Evolutionary conservation across 352 stramenopile genomes (phyloP).

Genomic region (Globisporangium polare): DNA sequence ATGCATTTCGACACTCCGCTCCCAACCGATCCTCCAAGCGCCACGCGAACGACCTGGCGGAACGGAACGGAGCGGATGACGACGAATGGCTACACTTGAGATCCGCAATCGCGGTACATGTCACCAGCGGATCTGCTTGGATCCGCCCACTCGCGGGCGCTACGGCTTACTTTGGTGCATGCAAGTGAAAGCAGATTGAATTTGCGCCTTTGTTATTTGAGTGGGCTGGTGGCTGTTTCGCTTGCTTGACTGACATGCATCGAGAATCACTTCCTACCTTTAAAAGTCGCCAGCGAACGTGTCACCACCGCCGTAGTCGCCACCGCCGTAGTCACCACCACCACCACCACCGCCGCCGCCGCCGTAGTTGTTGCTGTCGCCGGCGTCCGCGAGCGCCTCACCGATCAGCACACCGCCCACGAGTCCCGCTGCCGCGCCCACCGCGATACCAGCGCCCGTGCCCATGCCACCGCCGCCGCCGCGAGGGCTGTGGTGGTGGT

Average conservation of each 20-base stretch:
- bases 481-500: conserved; percentile 13
- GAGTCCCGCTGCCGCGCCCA: conserved; percentile 17
- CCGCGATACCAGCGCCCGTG: conserved; percentile 14
- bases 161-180: no score
- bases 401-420: conserved; percentile 20
- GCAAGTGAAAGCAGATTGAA: not conserved
- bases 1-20: no score
- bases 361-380: conserved; percentile 10
- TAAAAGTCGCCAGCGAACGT: conserved; percentile 22
- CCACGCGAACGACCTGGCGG: no score
- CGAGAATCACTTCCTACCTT: not conserved
- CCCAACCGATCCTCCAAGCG: no score
- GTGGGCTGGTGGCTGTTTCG: not conserved
- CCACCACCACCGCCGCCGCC: conserved; percentile 8
- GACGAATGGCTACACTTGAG: no score
- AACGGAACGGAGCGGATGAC: no score
- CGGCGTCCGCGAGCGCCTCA: conserved; percentile 17
- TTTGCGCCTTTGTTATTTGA: not conserved
- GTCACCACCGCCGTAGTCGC: no score
- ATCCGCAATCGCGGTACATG: no score
- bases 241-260: not conserved
- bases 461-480: conserved; percentile 17
- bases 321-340: not conserved
- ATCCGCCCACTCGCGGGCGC: no score
- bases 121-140: no score